phyloP scores from a whole-genome alignment of 768 basidiomycete genomes.

The Kwoniella sp. region DNA sequence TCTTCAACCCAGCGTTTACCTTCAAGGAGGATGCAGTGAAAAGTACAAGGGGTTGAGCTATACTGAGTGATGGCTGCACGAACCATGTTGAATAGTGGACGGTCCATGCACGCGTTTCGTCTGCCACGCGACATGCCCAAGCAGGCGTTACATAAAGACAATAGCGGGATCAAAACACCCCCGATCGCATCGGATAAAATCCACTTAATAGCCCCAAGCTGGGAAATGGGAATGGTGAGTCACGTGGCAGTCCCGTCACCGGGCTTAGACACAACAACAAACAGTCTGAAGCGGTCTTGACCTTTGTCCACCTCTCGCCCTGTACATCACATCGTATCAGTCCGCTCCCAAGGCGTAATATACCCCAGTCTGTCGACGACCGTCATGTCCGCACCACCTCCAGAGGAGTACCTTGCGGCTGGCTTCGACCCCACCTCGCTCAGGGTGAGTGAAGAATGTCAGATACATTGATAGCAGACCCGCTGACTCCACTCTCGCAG shows the following conservation, averaged over 20 bases:
- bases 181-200: neutral
- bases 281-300: no score
- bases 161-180: neutral
- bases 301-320: neutral
- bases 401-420: constrained; percentile 33
- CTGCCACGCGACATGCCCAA: neutral
- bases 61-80: constrained; percentile 1
- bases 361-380: neutral
- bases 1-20: no score
- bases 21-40: neutral
- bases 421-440: constrained; percentile 39
- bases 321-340: neutral
- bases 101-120: no score
- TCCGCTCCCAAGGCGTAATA: neutral
- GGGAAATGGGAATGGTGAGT: constrained; percentile 4
- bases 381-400: constrained; percentile 30
- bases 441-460: constrained; percentile 24
- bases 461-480: neutral
- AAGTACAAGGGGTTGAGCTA: constrained; percentile 2
- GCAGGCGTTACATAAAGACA: neutral
- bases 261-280: neutral
- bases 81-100: no score
- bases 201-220: neutral
- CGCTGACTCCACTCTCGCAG: constrained; percentile 7
- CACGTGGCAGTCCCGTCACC: neutral